phyloP scores from a whole-genome alignment of 2,329 filamentous ascomycete species.

The Fusarium sp. region DNA sequence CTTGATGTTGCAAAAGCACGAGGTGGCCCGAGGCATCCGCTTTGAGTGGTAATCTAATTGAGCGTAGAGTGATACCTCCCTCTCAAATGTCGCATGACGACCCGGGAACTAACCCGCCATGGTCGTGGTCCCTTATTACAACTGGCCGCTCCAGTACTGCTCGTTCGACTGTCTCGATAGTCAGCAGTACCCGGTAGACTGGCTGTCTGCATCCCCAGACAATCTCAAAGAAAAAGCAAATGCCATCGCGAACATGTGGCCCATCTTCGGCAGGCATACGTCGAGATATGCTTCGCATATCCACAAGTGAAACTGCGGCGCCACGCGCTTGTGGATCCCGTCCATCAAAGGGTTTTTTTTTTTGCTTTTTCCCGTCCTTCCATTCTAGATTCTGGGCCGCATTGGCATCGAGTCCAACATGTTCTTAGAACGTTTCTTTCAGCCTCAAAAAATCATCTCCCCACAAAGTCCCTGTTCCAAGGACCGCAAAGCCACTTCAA shows the following conservation, averaged over 20 bases:
- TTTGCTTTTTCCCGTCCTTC: slow-evolving; percentile 32
- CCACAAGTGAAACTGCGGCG: slow-evolving; percentile 39
- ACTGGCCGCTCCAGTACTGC: slow-evolving; percentile 3
- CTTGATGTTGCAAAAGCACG: slow-evolving; percentile 12
- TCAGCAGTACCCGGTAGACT: background rate
- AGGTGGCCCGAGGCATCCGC: slow-evolving; percentile 17
- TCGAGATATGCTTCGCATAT: slow-evolving; percentile 31
- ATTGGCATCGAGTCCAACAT: slow-evolving; percentile 40
- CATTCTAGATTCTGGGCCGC: slow-evolving; percentile 42
- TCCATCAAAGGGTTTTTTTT: slow-evolving; percentile 7
- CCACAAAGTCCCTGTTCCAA: slow-evolving; percentile 24
- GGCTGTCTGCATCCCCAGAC: background rate
- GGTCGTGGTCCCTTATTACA: background rate
- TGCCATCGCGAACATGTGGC: slow-evolving; percentile 19
- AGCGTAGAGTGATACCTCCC: slow-evolving; percentile 6
- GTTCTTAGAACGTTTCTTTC: slow-evolving; percentile 37
- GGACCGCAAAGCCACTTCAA: slow-evolving; percentile 15
- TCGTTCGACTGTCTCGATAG: slow-evolving; percentile 1
- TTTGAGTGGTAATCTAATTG: slow-evolving; percentile 10
- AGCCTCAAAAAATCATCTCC: slow-evolving; percentile 43
- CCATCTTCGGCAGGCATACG: slow-evolving; percentile 31
- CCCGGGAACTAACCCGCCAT: slow-evolving; percentile 10
- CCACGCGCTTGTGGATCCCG: slow-evolving; percentile 44
- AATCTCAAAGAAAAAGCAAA: slow-evolving; percentile 10
- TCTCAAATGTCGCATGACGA: slow-evolving; percentile 34